Evolutionary conservation across 257 asterid genomes (phyloP).

Genomic region (Misopates orontium): DNA sequence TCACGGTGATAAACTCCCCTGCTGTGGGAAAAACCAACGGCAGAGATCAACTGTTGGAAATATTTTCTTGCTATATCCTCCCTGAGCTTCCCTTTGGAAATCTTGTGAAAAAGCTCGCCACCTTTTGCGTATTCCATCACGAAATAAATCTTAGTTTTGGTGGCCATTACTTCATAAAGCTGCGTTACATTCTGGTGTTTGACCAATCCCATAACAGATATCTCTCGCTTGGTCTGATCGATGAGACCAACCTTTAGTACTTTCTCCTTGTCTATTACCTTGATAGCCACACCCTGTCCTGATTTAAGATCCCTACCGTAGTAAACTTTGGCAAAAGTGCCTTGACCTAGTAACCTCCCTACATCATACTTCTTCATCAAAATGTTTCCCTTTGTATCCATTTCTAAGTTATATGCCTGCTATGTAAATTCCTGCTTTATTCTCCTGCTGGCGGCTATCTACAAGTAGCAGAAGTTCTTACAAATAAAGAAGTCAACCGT

Average conservation of each 20-base stretch:
- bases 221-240: slow-evolving; percentile 75
- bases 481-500: slow-evolving; percentile 26
- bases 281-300: slow-evolving; percentile 73
- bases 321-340: slow-evolving; percentile 81
- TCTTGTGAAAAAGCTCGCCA: slow-evolving; percentile 76
- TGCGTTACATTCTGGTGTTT: slow-evolving; percentile 56
- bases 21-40: slow-evolving; percentile 57
- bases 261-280: slow-evolving; percentile 79
- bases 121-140: slow-evolving; percentile 81
- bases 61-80: slow-evolving; percentile 58
- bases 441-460: slow-evolving; percentile 27
- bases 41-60: slow-evolving; percentile 68
- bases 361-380: slow-evolving; percentile 72
- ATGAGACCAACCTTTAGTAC: slow-evolving; percentile 57
- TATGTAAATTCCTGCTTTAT: slow-evolving; percentile 9
- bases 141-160: slow-evolving; percentile 69
- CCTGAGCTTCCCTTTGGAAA: slow-evolving; percentile 70
- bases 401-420: slow-evolving; percentile 19
- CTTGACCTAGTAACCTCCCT: slow-evolving; percentile 84
- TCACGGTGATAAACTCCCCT: slow-evolving; percentile 82
- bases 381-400: slow-evolving; percentile 56
- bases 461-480: slow-evolving; percentile 28
- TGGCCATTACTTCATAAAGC: slow-evolving; percentile 78
- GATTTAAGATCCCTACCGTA: slow-evolving; percentile 60
- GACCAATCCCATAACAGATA: slow-evolving; percentile 64